Evolutionary conservation across 2,329 filamentous ascomycete genomes (phyloP).

Genomic region (Periconia macrospinosa): DNA sequence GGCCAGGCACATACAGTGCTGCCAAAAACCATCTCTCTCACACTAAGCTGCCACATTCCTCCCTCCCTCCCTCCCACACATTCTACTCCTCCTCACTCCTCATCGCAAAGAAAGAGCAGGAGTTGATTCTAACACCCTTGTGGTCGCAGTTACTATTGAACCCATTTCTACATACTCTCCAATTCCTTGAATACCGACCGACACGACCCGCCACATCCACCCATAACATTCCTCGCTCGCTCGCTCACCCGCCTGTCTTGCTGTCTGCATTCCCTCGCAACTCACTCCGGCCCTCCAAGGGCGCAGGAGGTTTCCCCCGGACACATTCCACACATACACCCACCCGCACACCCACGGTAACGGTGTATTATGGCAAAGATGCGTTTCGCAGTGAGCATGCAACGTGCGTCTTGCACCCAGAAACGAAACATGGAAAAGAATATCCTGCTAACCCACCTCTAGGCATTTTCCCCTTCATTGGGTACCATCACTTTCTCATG

Average conservation of each 20-base stretch:
- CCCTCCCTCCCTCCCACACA: constrained; percentile 1
- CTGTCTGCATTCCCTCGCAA: not conserved
- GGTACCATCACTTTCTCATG: constrained; percentile 90
- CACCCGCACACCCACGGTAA: constrained; percentile 16
- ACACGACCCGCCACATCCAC: not conserved
- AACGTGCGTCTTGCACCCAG: constrained; percentile 40
- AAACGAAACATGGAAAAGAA: constrained; percentile 7
- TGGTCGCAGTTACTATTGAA: not conserved
- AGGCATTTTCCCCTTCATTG: constrained; percentile 64
- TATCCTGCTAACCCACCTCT: constrained; percentile 22
- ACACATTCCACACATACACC: constrained; percentile 25
- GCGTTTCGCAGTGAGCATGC: constrained; percentile 55
- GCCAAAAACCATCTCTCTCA: constrained; percentile 8
- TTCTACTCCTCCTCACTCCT: too few species aligned
- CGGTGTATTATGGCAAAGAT: constrained; percentile 51
- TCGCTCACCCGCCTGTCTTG: not conserved
- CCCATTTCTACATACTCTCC: not conserved
- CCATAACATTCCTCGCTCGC: not conserved
- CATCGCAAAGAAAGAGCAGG: not conserved
- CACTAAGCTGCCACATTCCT: constrained; percentile 4
- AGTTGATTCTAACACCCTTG: not conserved
- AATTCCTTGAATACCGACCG: not conserved
- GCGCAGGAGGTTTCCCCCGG: constrained; percentile 35
- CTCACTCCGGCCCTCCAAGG: constrained; percentile 44
- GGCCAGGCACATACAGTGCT: not conserved